A percentile compares a stretch with the other conserved stretches of the same genome.
Conservation (phyloP, 148 eudicot species). For the Talinum fruticosum region DNA sequence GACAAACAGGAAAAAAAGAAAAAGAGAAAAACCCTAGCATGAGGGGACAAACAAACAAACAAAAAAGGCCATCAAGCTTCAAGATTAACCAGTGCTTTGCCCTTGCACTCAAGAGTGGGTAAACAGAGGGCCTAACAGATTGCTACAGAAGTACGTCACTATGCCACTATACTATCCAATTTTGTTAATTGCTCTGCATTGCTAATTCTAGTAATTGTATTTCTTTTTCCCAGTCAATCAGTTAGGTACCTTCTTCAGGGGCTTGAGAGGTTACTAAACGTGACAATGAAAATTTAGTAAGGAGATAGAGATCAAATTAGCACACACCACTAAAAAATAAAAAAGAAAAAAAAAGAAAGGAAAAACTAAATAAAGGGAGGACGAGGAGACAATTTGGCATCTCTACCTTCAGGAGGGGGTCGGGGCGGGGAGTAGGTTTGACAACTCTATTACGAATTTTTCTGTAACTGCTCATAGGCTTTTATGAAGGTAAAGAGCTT, state of each 20-base stretch:
- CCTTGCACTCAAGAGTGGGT: not conserved
- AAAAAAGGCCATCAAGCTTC: not conserved
- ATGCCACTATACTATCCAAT: not conserved
- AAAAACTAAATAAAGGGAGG: not conserved
- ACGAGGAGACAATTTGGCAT: not conserved
- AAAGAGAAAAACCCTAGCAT: too few species aligned
- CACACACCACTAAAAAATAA: too few species aligned
- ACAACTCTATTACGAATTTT: not conserved
- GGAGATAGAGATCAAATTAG: not conserved
- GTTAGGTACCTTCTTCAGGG: not conserved
- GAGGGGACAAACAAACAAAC: too few species aligned
- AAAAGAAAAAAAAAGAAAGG: too few species aligned
- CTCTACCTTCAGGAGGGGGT: not conserved
- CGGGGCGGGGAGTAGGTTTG: not conserved
- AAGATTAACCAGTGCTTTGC: not conserved
- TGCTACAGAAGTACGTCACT: not conserved
- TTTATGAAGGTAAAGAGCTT: conserved; percentile 3
- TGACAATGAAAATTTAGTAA: not conserved
- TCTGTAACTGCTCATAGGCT: not conserved
- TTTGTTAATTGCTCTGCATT: not conserved
- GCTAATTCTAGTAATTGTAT: not conserved
- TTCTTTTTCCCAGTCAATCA: not conserved
- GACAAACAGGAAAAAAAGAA: too few species aligned
- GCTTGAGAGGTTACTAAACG: not conserved
- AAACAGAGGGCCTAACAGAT: not conserved